These are phyloP conservation scores for Gossypium mustelinum DNA, from an alignment of 345 rosid species.

Conservation along the genomic window DNA sequence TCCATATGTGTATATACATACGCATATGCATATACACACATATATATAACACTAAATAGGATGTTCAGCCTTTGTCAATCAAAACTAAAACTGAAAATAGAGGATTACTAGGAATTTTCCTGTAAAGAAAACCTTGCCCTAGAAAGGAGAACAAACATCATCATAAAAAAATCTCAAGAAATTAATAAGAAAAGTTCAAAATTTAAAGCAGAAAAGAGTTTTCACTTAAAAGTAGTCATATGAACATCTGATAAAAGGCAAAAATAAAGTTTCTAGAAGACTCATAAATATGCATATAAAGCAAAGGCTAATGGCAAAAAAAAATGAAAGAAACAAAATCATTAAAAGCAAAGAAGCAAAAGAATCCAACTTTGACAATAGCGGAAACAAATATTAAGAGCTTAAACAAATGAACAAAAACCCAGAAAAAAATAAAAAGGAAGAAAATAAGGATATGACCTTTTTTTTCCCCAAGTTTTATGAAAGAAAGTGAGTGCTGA, in stretches of 20 bases:
- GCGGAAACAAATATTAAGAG: not conserved
- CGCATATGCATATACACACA: too few species aligned
- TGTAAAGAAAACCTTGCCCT: not conserved
- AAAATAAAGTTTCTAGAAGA: conserved; percentile 13
- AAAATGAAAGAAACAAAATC: conserved; percentile 28
- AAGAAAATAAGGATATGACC: conserved; percentile 1
- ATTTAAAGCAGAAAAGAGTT: not conserved
- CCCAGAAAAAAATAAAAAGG: not conserved
- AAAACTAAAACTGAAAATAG: not conserved
- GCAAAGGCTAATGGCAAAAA: conserved; percentile 14
- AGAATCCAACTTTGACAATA: not conserved
- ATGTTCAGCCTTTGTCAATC: not conserved
- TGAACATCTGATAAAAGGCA: conserved; percentile 14
- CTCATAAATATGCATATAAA: not conserved
- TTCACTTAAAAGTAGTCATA: conserved; percentile 1
- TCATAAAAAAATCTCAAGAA: not conserved
- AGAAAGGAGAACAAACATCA: not conserved
- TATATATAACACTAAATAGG: not conserved
- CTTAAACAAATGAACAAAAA: not conserved
- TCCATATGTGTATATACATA: not conserved
- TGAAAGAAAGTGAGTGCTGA: not conserved
- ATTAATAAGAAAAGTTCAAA: not conserved
- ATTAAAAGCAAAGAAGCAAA: conserved; percentile 16
- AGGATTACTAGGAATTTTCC: not conserved
- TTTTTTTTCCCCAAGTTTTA: not conserved